phyloP scores from a whole-genome alignment of 2,329 filamentous ascomycete species.

The Pestalotiopsis sp. region DNA sequence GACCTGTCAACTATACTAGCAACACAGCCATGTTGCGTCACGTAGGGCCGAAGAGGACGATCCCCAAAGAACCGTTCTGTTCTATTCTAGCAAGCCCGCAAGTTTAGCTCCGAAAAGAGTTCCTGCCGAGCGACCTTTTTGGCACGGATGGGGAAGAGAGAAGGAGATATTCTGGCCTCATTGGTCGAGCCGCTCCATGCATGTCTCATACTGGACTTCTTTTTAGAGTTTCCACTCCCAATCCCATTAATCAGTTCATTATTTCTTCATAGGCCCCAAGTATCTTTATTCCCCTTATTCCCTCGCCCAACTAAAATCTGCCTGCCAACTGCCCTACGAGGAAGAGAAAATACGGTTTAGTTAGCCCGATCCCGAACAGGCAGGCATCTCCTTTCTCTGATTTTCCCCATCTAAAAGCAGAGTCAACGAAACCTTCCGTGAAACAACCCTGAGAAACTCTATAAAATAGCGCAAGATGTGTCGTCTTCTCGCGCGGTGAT shows the following conservation, averaged over 20 bases:
- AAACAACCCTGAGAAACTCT: not conserved
- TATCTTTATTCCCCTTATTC: not conserved
- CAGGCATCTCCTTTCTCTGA: not conserved
- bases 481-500: not conserved
- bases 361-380: not conserved
- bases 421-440: not conserved
- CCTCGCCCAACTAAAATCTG: not conserved
- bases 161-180: not conserved
- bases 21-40: no score
- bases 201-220: not conserved
- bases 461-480: conserved; percentile 3
- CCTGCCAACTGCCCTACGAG: not conserved
- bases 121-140: not conserved
- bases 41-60: no score
- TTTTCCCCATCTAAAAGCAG: not conserved
- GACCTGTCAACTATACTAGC: no score
- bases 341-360: not conserved
- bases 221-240: not conserved
- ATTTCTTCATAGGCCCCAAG: not conserved
- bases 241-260: not conserved
- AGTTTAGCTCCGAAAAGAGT: not conserved
- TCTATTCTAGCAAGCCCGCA: no score
- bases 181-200: not conserved
- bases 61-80: no score
- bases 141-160: not conserved